A percentile compares a stretch with the other conserved stretches of the same genome.
phyloP scores from a whole-genome alignment of 2,329 filamentous ascomycete species.

The Sarocladium kiliense region DNA sequence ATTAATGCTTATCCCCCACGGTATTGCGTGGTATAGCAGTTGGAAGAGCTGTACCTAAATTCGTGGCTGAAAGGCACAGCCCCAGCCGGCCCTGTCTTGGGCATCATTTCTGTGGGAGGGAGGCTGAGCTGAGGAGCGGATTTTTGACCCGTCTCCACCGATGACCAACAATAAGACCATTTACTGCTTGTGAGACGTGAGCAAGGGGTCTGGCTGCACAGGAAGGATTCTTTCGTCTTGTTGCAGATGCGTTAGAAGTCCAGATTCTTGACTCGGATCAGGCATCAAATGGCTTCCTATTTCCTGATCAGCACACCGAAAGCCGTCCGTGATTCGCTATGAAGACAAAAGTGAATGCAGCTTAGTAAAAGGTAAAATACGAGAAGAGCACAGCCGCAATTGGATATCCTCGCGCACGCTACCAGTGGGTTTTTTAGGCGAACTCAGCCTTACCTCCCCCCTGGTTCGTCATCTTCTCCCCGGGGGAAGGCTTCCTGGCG shows the following conservation, averaged over 20 bases:
- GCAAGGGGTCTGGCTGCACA: not conserved
- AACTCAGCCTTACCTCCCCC: not conserved
- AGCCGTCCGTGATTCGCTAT: too few relatives aligned
- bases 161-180: conserved; percentile 2
- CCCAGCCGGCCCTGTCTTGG: not conserved
- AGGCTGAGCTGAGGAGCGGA: not conserved
- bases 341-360: too few relatives aligned
- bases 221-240: not conserved
- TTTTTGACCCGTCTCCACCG: not conserved
- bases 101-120: not conserved
- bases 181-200: not conserved
- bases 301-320: too few relatives aligned
- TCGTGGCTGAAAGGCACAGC: not conserved
- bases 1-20: too few relatives aligned
- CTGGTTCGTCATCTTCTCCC: not conserved
- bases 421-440: not conserved
- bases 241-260: not conserved
- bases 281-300: too few relatives aligned
- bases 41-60: too few relatives aligned
- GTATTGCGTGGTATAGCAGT: too few relatives aligned
- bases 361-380: not conserved
- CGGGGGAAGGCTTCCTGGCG: not conserved
- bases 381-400: not conserved
- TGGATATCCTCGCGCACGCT: not conserved
- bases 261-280: not conserved